These are phyloP conservation scores for Yarrowia divulgata DNA, from an alignment of 805 yeast genomes.

Conservation along the genomic window DNA sequence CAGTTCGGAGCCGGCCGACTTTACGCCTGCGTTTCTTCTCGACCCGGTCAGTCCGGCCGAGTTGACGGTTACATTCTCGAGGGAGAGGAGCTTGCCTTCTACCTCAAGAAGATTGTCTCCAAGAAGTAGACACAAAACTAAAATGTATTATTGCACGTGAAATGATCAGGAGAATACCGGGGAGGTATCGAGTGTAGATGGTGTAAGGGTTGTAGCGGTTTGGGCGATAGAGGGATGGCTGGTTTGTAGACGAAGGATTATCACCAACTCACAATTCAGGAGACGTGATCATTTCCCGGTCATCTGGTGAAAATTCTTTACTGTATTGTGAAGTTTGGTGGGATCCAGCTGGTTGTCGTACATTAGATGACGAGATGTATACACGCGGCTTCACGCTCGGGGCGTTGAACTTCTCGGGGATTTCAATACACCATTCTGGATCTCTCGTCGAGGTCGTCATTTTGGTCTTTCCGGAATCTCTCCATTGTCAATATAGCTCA, in stretches of 20 bases:
- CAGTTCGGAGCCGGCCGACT: constrained; percentile 99
- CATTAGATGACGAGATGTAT: too few relatives aligned
- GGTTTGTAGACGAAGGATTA: too few relatives aligned
- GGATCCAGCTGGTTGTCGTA: too few relatives aligned
- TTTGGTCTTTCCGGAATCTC: neutral
- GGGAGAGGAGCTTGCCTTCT: constrained; percentile 99
- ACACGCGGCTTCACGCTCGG: too few relatives aligned
- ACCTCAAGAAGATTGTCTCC: constrained; percentile 99
- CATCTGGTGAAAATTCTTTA: too few relatives aligned
- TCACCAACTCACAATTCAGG: too few relatives aligned
- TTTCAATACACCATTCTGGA: neutral
- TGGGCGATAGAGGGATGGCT: too few relatives aligned
- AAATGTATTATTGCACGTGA: constrained; percentile 39
- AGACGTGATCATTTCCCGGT: too few relatives aligned
- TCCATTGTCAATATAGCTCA: neutral
- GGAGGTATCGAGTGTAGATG: neutral
- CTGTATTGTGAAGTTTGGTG: too few relatives aligned
- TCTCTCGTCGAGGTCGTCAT: neutral
- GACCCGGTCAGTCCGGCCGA: constrained; percentile 99
- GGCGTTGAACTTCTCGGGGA: too few relatives aligned
- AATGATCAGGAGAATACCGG: neutral
- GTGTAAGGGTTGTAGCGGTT: neutral
- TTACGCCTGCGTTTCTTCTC: constrained; percentile 97
- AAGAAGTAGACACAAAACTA: constrained; percentile 75
- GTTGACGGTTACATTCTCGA: constrained; percentile 99